Evolutionary conservation across 2,329 filamentous ascomycete species (phyloP), one percentile per base, ranked within the genome.

Genomic region (Botrytis fabae): DNA sequence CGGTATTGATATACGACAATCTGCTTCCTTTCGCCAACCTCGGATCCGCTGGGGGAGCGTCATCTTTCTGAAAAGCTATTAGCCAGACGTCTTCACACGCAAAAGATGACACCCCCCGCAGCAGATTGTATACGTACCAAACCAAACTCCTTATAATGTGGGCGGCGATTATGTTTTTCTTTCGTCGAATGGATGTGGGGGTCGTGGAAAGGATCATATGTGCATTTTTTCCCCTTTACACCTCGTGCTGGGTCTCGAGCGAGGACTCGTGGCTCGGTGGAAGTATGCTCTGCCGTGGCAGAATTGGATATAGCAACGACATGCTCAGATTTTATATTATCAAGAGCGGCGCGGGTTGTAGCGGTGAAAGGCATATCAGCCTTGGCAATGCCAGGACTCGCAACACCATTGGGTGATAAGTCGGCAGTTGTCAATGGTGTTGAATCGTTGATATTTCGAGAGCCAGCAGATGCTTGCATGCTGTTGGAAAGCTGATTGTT

Each of bases 41-140:
- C 76, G 96, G 96, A 83, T 99, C 96, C 77, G 89, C 85, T 80
- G 92, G 89, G 83, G 90, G 89, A 85, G 89, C 88, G 85, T 94
- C 91, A 90, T 95, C 91, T 88, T 92, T 89, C 90, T 92, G 87
- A 84, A 86, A 85, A 84, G 81, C 81, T 77, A 87, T 90, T 91
- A 90, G 88, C 87, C 87, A 87, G 77, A 79, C 80, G 83, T 83
- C 84, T 48, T 73, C 82, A 82, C 81, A 80, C 76, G 77, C 82
- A 83, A 81, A 83, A 86, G 87, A 90, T 89, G 89, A 90, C 89
- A 85, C 86, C 84, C 88, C 88, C 87, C 85, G 73, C 75, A 72
- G 70, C 70, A 77, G 78, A 80, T 78, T 77, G 73, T 79, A 78
- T 87, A 91, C 89, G 83, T 91, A 91, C 89, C 86, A 87, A 83